Percentiles rank a stretch among this genome's conserved stretches.
Evolutionary conservation across 2,329 filamentous ascomycete species (phyloP).

Genomic region (Xylariaceae sp.): DNA sequence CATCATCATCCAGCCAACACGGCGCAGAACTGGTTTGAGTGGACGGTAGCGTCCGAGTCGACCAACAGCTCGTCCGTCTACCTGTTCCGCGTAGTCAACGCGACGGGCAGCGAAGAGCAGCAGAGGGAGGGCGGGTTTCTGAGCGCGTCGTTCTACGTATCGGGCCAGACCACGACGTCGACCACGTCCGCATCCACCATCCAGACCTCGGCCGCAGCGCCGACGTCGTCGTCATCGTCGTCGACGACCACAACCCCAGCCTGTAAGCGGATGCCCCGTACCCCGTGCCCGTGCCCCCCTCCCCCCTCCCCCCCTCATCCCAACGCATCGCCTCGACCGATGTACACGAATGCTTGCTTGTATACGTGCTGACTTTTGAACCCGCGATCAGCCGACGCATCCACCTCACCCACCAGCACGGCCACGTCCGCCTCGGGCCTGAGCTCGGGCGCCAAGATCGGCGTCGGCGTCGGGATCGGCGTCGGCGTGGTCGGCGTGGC

Average conservation of each 20-base stretch:
- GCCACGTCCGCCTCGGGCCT: slow-evolving; percentile 4
- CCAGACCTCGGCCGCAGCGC: slow-evolving; percentile 7
- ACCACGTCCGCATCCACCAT: slow-evolving; percentile 9
- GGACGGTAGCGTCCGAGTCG: slow-evolving; percentile 16
- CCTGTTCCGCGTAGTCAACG: slow-evolving; percentile 16
- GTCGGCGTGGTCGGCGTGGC: slow-evolving; percentile 11
- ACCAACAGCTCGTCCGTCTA: slow-evolving; percentile 18
- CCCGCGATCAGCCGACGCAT: slow-evolving; percentile 2
- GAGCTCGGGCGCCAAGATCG: slow-evolving; percentile 10
- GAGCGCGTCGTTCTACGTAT: slow-evolving; percentile 17
- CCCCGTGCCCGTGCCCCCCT: no score
- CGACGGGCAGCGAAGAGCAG: slow-evolving; percentile 9
- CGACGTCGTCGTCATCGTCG: slow-evolving; percentile 7
- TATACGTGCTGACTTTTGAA: no score
- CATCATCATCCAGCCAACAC: slow-evolving; percentile 11
- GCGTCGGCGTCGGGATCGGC: slow-evolving; percentile 14
- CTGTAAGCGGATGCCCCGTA: no score
- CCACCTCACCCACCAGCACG: slow-evolving; percentile 2
- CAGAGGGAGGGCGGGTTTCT: slow-evolving; percentile 14
- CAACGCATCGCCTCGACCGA: no score
- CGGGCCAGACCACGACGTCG: slow-evolving; percentile 5
- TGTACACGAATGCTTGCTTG: no score
- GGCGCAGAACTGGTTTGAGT: slow-evolving; percentile 15
- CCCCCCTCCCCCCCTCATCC: no score
- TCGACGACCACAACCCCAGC: no score